phyloP scores from a whole-genome alignment of 192 early-diverging fungal genomes.

The Umbelopsis sp. region DNA sequence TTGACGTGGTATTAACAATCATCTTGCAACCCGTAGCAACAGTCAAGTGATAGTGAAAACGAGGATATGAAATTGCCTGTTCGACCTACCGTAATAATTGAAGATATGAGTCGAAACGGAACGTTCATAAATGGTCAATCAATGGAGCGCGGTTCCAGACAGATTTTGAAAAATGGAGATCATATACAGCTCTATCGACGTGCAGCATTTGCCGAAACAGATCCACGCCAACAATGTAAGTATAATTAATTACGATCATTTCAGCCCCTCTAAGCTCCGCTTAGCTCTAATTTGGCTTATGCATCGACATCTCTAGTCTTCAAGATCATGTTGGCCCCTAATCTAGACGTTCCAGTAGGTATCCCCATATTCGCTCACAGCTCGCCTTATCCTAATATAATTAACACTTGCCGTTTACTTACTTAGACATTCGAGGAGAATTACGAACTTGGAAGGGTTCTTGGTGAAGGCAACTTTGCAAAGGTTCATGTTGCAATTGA shows the following conservation, averaged over 20 bases:
- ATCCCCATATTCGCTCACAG: background rate
- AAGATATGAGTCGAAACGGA: conserved; percentile 59
- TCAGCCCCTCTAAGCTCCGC: background rate
- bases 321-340: conserved; percentile 15
- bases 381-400: background rate
- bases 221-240: conserved; percentile 41
- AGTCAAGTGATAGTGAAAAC: background rate
- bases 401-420: background rate
- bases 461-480: conserved; percentile 63
- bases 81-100: background rate
- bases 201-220: background rate
- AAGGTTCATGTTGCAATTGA: conserved; percentile 60
- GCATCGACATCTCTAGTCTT: conserved; percentile 8
- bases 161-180: conserved; percentile 62
- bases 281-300: background rate
- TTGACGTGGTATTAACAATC: background rate
- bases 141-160: conserved; percentile 41
- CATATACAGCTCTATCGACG: conserved; percentile 54
- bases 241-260: background rate
- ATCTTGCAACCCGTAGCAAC: conserved; percentile 5
- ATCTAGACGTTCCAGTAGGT: conserved; percentile 11
- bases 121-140: conserved; percentile 62
- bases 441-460: conserved; percentile 30
- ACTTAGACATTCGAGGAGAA: conserved; percentile 38
- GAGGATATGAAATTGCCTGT: background rate